Evolutionary conservation across 2,329 filamentous ascomycete genomes (phyloP).

Genomic region (Grosmannia serpens): DNA sequence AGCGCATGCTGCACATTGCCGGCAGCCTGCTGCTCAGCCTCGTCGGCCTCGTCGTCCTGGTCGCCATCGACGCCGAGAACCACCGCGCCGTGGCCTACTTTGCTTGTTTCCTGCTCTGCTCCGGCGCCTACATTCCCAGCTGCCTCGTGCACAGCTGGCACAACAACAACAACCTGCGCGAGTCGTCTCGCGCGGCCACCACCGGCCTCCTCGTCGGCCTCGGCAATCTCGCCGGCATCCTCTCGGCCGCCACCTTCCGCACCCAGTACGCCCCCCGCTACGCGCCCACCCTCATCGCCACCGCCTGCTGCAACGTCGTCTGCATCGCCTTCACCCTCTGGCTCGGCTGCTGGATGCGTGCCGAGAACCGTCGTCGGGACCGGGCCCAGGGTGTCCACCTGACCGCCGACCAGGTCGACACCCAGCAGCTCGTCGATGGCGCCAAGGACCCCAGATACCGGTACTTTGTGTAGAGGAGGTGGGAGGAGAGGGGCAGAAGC

Average conservation of each 20-base stretch:
- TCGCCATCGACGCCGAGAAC: slow-evolving; percentile 7
- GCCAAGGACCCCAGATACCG: not conserved
- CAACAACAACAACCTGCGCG: slow-evolving; percentile 14
- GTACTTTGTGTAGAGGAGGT: not conserved
- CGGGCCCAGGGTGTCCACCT: not conserved
- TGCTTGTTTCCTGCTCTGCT: slow-evolving; percentile 7
- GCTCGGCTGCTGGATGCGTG: not conserved
- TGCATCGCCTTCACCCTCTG: slow-evolving; percentile 1
- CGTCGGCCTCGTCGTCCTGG: slow-evolving; percentile 7
- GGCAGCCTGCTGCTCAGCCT: slow-evolving; percentile 1
- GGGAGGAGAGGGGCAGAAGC: no score
- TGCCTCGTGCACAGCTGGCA: slow-evolving; percentile 12
- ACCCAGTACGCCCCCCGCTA: slow-evolving; percentile 12
- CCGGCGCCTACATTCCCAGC: slow-evolving; percentile 11
- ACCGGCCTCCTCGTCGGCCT: slow-evolving; percentile 13
- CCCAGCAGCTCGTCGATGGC: slow-evolving; percentile 1
- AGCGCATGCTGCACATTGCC: slow-evolving; percentile 12
- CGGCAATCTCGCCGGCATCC: slow-evolving; percentile 14
- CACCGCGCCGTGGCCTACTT: slow-evolving; percentile 12
- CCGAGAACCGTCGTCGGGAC: not conserved
- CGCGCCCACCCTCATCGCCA: not conserved
- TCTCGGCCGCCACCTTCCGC: slow-evolving; percentile 10
- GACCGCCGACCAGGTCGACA: not conserved
- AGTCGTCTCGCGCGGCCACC: slow-evolving; percentile 13
- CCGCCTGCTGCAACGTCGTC: not conserved